Evolutionary conservation across 768 basidiomycete genomes (phyloP), one percentile per base, ranked within the genome.

Genomic region (Gelatoporia subvermispora): DNA sequence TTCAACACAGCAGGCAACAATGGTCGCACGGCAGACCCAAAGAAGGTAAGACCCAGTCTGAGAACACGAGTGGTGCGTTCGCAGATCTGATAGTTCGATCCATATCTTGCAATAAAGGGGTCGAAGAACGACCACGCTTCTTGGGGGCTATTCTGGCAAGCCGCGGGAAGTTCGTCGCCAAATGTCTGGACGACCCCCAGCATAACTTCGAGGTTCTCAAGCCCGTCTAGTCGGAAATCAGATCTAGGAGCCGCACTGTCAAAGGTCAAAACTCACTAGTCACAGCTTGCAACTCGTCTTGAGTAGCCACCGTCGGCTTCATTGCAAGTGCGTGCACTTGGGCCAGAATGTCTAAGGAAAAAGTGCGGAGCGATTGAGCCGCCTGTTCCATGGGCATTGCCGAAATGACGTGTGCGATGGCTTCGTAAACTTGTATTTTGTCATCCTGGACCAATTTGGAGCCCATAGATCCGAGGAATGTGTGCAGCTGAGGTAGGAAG

Each of bases 181-280:
- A 90, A 91, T 9, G 83, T 78, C 22, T 82, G 79, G 43, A 98
- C 78, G 46, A 94, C 82, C 48, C 79, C 75, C 16, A 99, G 73
- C 83, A 95, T 93, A n/a, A 83, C 78, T 64, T 97, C 93, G 28
- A 99, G 70, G 59, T 93, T 94, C 61, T 98, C 95, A 21, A 99
- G 72, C 2, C 82, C 83, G 65, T 91, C 94, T 93, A 51, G 20
- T 39, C 23, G 28, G 13, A 31, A 45, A 20, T 15, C 17, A 24
- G 16, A 8, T 13, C 42, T 1, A 8, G 8, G 3, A 4, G 10
- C n/a, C 2, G n/a, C n/a, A n/a, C n/a, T 16, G 13, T n/a, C 16
- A 34, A 17, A 10, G 23, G 18, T 4, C 17, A 8, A 20, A 35
- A 68, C 87, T 65, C 68, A 94, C 92, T 73, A 58, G 79, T 75